Evolutionary conservation across 345 rosid genomes (phyloP).

Genomic region (Conringia planisiliqua): DNA sequence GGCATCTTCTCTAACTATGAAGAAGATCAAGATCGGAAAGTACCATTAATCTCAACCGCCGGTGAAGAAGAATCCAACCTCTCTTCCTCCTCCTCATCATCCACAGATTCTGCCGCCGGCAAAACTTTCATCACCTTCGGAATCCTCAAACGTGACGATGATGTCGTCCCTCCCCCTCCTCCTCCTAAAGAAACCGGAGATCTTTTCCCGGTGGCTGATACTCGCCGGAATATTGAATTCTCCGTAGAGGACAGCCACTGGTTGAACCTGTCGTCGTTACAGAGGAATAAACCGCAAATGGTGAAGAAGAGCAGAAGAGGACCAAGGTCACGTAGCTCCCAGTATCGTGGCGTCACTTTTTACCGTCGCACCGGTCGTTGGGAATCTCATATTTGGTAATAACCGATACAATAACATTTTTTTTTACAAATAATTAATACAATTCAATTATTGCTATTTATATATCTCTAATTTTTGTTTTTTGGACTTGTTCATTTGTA

Average conservation of each 20-base stretch:
- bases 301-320: conserved; percentile 71
- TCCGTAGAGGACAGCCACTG: conserved; percentile 25
- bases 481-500: conserved; percentile 32
- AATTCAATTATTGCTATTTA: background rate
- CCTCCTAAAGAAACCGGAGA: conserved; percentile 32
- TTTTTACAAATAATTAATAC: too few species aligned
- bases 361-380: conserved; percentile 96
- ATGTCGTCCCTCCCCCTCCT: conserved; percentile 12
- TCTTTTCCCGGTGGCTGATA: conserved; percentile 19
- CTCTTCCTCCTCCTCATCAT: conserved; percentile 5
- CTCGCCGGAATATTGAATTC: conserved; percentile 15
- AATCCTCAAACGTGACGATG: conserved; percentile 35
- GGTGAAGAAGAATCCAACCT: conserved; percentile 13
- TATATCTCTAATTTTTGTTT: background rate
- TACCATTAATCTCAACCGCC: conserved; percentile 3
- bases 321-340: conserved; percentile 94
- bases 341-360: conserved; percentile 95
- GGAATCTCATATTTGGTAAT: conserved; percentile 98
- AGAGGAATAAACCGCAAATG: conserved; percentile 20
- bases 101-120: conserved; percentile 10
- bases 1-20: conserved; percentile 22
- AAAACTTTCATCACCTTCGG: conserved; percentile 34
- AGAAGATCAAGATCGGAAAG: conserved; percentile 32
- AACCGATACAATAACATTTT: too few species aligned
- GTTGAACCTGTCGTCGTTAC: conserved; percentile 24